Base-by-base conservation (phyloP, 768 basidiomycete genomes). In the Hypholoma sublateritium region DNA sequence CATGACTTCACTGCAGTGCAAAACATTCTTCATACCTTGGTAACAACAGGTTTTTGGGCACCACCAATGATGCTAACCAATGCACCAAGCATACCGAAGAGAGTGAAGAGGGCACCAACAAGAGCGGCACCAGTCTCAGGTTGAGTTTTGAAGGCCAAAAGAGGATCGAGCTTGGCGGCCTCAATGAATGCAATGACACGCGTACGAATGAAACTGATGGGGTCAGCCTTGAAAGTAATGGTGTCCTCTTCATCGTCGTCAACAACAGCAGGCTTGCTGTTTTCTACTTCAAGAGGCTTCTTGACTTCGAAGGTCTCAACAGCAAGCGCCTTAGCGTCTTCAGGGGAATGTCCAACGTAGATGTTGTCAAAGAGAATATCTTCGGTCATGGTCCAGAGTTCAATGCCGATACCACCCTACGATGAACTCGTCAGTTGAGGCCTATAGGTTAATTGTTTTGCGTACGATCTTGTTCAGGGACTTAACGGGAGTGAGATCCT, bases 381-480 rank as follows among this genome's bases (percentile, higher is more conserved):
- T 74, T 91, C 91, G 42, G 95, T 96, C 97, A 98, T 99, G 45
- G 96, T 96, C 97, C 97, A 99, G 65, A 98, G 86, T 75, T 99
- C 97, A 63, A 98, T 95, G 68, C 95, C 95, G 59, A 97, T 84
- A 75, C 94, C 95, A 63, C 93, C 91, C 89, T 91, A 57, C 22
- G 14, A 36, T 47, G 65, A 25, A 8, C 13, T 4, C 63, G 50
- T 50, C 22, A 50, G 62, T 13, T 2, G 11, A 41, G 9, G 39
- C 16, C 24, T n/a, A 7, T 5, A 34, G 9, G 25, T 34, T 16
- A 6, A 19, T 21, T 17, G 25, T 7, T 19, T 17, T 41, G 74
- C 88, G 59, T 60, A 91, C 90, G 69, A 99, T 96, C 74, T 92
- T 91, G 65, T 84, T 79, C 49, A 99, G 83, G 72, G 76, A 79